Evolutionary conservation across 2,329 filamentous ascomycete species (phyloP).

Genomic region (Ascochyta pisi): DNA sequence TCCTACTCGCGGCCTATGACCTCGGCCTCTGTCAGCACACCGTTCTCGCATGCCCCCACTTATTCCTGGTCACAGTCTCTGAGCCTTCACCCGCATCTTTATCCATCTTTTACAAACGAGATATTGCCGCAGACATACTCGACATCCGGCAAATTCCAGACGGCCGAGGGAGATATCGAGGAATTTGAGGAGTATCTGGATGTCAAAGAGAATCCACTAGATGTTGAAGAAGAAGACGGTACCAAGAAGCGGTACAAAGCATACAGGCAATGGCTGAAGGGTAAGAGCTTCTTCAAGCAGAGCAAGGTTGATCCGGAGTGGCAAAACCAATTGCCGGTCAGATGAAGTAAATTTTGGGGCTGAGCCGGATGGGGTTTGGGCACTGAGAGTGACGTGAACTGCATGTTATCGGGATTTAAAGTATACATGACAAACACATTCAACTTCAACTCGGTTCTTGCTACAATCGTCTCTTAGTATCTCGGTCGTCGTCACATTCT

Average conservation of each 20-base stretch:
- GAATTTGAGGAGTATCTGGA: conserved; percentile 80
- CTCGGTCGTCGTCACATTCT: neutral
- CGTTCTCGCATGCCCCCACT: conserved; percentile 42
- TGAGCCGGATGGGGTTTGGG: neutral
- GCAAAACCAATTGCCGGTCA: conserved; percentile 44
- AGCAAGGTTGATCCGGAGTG: conserved; percentile 61
- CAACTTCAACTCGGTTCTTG: neutral
- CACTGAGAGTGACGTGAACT: neutral
- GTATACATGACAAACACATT: neutral
- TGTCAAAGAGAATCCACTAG: conserved; percentile 82
- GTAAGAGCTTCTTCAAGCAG: conserved; percentile 97
- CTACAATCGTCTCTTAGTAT: no score
- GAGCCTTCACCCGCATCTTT: conserved; percentile 26
- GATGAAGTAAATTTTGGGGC: conserved; percentile 16
- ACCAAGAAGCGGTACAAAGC: conserved; percentile 96
- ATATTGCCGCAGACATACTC: conserved; percentile 11
- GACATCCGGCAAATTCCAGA: conserved; percentile 51
- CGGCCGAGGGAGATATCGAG: conserved; percentile 69
- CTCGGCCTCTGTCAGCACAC: conserved; percentile 36
- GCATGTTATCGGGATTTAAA: neutral
- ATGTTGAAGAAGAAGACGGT: conserved; percentile 84
- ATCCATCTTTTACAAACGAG: conserved; percentile 15
- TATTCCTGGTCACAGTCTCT: conserved; percentile 32
- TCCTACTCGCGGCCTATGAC: conserved; percentile 37
- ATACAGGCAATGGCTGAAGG: conserved; percentile 91